Percentiles rank a stretch among this genome's conserved stretches.
Conservation (phyloP, 2,329 filamentous ascomycete genomes). For the Hypocrella siamensis region DNA sequence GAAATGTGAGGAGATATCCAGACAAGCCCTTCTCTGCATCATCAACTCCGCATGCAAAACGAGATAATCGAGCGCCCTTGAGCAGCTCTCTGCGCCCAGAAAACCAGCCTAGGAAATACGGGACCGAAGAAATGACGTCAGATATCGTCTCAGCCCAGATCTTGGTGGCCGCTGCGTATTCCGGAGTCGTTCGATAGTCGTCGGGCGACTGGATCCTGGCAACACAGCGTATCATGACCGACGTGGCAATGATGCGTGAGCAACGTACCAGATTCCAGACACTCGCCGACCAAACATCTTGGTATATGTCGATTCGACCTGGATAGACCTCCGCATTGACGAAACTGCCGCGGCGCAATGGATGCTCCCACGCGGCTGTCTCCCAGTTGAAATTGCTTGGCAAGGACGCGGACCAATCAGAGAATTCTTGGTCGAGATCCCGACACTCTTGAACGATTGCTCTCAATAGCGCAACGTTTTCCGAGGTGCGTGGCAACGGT, state of each 20-base stretch:
- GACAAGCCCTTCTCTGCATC: not conserved
- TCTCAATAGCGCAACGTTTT: not conserved
- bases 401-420: not conserved
- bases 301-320: slow-evolving; percentile 1
- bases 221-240: not conserved
- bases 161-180: not conserved
- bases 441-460: not conserved
- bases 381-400: not conserved
- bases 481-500: not conserved
- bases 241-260: not conserved
- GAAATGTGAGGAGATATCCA: slow-evolving; percentile 1
- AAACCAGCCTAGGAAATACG: not conserved
- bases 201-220: not conserved
- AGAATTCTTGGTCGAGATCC: not conserved
- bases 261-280: not conserved
- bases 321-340: not conserved
- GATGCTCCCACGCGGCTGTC: not conserved
- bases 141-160: not conserved
- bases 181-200: not conserved
- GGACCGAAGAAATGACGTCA: not conserved
- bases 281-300: slow-evolving; percentile 1
- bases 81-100: not conserved
- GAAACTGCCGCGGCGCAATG: not conserved
- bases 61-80: not conserved
- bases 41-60: not conserved